Conservation (phyloP, 805 yeast species). For the Brettanomyces nanus region DNA sequence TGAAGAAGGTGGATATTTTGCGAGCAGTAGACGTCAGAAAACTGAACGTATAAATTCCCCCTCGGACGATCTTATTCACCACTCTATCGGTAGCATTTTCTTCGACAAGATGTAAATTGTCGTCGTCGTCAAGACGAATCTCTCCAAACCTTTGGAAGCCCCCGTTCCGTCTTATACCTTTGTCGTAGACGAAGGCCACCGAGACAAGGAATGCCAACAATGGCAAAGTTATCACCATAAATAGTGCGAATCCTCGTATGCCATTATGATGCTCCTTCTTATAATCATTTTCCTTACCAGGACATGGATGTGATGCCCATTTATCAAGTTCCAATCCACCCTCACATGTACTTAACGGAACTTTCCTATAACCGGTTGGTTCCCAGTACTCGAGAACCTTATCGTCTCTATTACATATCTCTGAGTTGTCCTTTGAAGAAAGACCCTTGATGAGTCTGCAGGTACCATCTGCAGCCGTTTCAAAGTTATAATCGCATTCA, state of each 20-base stretch:
- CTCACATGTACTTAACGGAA: slow-evolving; percentile 77
- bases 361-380: slow-evolving; percentile 87
- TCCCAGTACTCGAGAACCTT: slow-evolving; percentile 64
- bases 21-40: slow-evolving; percentile 11
- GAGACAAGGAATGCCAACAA: slow-evolving; percentile 43
- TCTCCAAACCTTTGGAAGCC: slow-evolving; percentile 76
- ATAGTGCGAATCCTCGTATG: slow-evolving; percentile 45
- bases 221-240: slow-evolving; percentile 51
- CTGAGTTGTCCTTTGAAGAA: slow-evolving; percentile 54
- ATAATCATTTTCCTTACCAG: slow-evolving; percentile 72
- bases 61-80: slow-evolving; percentile 49
- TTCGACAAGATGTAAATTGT: slow-evolving; percentile 43
- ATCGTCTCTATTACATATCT: slow-evolving; percentile 46
- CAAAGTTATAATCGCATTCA: slow-evolving; percentile 90
- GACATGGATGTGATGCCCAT: slow-evolving; percentile 66
- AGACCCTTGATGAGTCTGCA: slow-evolving; percentile 78
- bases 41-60: slow-evolving; percentile 37
- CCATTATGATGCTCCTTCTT: slow-evolving; percentile 38
- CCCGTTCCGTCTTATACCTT: slow-evolving; percentile 73
- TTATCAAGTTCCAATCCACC: slow-evolving; percentile 72
- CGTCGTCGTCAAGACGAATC: slow-evolving; percentile 74
- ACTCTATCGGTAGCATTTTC: slow-evolving; percentile 51
- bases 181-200: slow-evolving; percentile 64
- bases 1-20: slow-evolving; percentile 11
- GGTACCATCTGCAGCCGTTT: slow-evolving; percentile 64